Evolutionary conservation across 1,284 basidiomycete species (phyloP).

Genomic region (Austroboletus niveus): DNA sequence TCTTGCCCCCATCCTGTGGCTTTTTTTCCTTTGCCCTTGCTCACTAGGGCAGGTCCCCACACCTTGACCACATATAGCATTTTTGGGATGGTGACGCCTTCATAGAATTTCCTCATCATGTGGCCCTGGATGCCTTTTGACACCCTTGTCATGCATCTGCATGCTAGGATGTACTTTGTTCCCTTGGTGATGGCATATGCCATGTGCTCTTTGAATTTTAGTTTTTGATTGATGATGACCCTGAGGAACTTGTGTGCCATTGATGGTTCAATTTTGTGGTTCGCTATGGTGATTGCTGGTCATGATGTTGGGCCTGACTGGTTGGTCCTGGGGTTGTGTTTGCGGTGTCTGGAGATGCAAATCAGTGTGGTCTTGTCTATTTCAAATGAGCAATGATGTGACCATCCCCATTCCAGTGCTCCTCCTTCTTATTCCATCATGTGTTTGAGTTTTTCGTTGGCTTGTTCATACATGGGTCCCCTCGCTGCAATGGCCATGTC

Average conservation of each 20-base stretch:
- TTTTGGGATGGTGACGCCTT: constrained; percentile 21
- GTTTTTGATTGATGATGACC: neutral
- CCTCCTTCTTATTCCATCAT: neutral
- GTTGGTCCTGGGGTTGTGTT: neutral
- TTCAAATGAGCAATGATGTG: neutral
- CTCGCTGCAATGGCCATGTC: too few relatives aligned
- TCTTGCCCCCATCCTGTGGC: neutral
- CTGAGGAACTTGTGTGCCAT: neutral
- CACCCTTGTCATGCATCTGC: neutral
- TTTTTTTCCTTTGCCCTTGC: neutral
- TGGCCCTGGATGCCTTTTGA: neutral
- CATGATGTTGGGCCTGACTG: too few relatives aligned
- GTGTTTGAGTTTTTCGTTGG: neutral
- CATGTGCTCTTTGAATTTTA: neutral
- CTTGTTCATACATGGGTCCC: neutral
- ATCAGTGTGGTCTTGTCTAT: neutral
- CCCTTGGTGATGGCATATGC: constrained; percentile 1
- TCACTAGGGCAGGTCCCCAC: neutral
- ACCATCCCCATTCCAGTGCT: neutral
- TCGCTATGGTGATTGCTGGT: neutral
- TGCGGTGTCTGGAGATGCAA: neutral
- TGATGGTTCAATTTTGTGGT: neutral
- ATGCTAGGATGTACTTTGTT: neutral
- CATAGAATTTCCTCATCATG: constrained; percentile 20
- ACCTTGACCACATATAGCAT: neutral